phyloP scores from a whole-genome alignment of 306 rosid genomes.

The Castanospermum australe region DNA sequence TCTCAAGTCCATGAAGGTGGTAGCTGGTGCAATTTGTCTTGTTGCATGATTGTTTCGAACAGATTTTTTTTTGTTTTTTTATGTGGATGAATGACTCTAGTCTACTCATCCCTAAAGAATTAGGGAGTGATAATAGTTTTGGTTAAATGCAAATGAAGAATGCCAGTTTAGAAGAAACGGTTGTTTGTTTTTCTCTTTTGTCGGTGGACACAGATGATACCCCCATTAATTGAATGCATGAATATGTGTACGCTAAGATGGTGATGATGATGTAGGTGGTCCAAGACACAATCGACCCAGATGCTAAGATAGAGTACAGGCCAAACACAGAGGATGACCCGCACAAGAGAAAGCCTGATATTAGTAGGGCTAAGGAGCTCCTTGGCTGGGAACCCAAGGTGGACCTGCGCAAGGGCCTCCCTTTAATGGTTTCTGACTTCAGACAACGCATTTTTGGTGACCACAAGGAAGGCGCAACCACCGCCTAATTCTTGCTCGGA shows the following conservation, averaged over 20 bases:
- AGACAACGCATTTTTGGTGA: conserved; percentile 93
- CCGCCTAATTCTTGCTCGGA: conserved; percentile 34
- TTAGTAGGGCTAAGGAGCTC: conserved; percentile 71
- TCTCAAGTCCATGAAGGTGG: neutral
- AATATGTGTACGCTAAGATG: conserved; percentile 2
- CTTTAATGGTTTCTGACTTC: conserved; percentile 92
- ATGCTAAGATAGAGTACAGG: conserved; percentile 84
- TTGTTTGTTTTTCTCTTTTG: conserved; percentile 5
- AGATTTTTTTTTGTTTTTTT: neutral
- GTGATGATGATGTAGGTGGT: conserved; percentile 63
- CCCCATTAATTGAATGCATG: conserved; percentile 23
- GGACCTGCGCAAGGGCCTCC: conserved; percentile 85
- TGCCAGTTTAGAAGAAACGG: neutral
- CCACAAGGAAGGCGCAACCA: conserved; percentile 63
- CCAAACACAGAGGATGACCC: conserved; percentile 97
- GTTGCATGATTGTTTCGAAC: neutral
- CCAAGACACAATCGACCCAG: conserved; percentile 95
- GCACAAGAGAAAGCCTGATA: conserved; percentile 97
- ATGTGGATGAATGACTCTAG: neutral
- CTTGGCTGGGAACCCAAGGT: conserved; percentile 98
- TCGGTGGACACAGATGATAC: conserved; percentile 20
- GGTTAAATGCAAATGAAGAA: neutral
- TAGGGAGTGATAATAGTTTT: neutral
- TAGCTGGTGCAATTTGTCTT: neutral
- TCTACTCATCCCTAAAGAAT: neutral